Evolutionary conservation across 495 filamentous ascomycete genomes (phyloP).

Genomic region (Corynascus novoguineensis): DNA sequence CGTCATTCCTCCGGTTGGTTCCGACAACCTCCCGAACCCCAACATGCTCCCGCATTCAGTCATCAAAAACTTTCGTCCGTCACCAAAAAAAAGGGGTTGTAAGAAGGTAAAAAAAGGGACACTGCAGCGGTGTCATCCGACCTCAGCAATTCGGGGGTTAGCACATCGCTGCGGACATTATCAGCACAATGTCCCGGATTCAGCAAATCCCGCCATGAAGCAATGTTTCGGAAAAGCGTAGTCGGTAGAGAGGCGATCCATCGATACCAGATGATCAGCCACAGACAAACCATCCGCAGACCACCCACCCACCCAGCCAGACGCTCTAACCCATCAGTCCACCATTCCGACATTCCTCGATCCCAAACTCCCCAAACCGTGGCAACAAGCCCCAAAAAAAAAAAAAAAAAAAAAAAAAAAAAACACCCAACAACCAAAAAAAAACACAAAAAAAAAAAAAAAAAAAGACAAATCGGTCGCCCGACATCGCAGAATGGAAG

Average conservation of each 20-base stretch:
- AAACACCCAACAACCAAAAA: neutral
- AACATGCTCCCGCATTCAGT: no score
- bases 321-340: neutral
- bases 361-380: neutral
- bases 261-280: neutral
- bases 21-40: no score
- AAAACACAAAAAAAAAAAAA: conserved; percentile 7
- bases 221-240: no score
- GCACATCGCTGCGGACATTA: no score
- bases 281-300: neutral
- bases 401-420: neutral
- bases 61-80: neutral
- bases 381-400: neutral
- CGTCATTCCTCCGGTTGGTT: no score
- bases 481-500: neutral
- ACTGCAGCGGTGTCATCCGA: no score
- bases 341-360: neutral
- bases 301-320: neutral
- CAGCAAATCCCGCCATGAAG: no score
- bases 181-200: no score
- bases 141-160: no score
- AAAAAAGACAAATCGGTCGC: neutral
- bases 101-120: no score
- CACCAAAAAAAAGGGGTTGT: no score
- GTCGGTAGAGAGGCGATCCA: neutral